Base-by-base conservation (phyloP, 257 asterid genomes). In the Nicotiana sylvestris region DNA sequence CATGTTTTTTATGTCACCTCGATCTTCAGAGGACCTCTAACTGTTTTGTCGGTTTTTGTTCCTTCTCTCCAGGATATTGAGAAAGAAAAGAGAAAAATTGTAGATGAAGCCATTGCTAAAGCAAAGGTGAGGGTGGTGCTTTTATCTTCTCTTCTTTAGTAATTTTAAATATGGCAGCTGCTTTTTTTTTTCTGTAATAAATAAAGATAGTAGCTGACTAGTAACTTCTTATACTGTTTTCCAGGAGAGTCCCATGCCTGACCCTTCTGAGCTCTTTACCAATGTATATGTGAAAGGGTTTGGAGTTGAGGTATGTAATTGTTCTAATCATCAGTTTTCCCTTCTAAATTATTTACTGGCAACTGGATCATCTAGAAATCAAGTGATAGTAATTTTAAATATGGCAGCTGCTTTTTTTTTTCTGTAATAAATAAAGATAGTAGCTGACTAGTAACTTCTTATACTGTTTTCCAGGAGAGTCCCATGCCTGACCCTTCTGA, bases 201-300 rank as follows among this genome's bases (percentile, higher is more conserved):
- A 53, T 12, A 13, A 43, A 43, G 10, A 43, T 43, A 43, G 18
- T 76, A 76, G 2, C 80, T 76, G 80, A 76, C 55, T 27, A 1
- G 29, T 29, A 76, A 76, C 80, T 15, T 29, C 46, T 76, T 76
- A 29, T 76, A 15, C 27, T 51, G 80, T 49, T 86, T 86, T 92
- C 55, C 97, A 93, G 99, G 99, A 94, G 93, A 87, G 95, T 85
- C 89, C 97, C 67, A 62, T 91, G 89, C 99, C 98, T 35, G 99
- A 96, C 78, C 89, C 99, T 72, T 92, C 98, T n/a, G 98, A 94
- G 83, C 96, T 94, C 85, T 96, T 96, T 83, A 90, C 93, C 33
- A 96, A 94, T 83, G 85, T 96, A 67, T 93, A 96, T 76, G 93
- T 87, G 83, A 96, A 93, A 90, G 98, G 97, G 80, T 82, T 72